phyloP scores from a whole-genome alignment of 2,329 filamentous ascomycete species.

The Cercospora nicotianae region DNA sequence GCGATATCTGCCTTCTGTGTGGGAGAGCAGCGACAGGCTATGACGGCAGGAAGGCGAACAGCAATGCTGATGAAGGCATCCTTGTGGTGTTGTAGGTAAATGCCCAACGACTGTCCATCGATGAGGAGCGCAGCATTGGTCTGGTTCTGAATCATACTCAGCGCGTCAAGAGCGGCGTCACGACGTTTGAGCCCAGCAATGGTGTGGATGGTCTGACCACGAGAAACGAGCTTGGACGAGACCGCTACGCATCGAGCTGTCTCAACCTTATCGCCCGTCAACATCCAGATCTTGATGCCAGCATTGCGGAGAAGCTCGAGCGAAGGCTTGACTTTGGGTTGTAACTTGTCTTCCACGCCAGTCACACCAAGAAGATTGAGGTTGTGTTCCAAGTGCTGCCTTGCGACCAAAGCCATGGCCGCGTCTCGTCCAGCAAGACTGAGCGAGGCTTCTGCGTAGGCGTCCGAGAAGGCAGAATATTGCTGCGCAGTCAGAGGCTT shows the following conservation, averaged over 20 bases:
- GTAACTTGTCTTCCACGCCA: slow-evolving; percentile 94
- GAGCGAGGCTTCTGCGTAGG: slow-evolving; percentile 77
- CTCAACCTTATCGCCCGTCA: slow-evolving; percentile 97
- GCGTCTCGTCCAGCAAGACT: slow-evolving; percentile 76
- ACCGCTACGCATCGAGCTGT: slow-evolving; percentile 95
- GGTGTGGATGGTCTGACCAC: slow-evolving; percentile 94
- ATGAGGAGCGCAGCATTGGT: slow-evolving; percentile 85
- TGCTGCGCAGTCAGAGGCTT: slow-evolving; percentile 76
- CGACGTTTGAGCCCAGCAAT: slow-evolving; percentile 74
- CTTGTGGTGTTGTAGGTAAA: slow-evolving; percentile 81
- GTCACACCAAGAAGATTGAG: slow-evolving; percentile 95
- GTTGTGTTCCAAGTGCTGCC: slow-evolving; percentile 78
- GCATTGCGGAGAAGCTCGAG: slow-evolving; percentile 93
- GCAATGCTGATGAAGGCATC: slow-evolving; percentile 85
- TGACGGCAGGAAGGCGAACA: slow-evolving; percentile 83
- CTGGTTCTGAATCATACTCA: slow-evolving; percentile 86
- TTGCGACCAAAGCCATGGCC: slow-evolving; percentile 77
- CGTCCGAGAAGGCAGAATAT: slow-evolving; percentile 75
- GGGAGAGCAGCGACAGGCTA: slow-evolving; percentile 94
- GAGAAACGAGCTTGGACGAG: slow-evolving; percentile 86
- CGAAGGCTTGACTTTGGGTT: slow-evolving; percentile 92
- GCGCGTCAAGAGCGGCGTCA: slow-evolving; percentile 79
- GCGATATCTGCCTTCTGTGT: slow-evolving; percentile 97
- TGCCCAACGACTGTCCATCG: slow-evolving; percentile 83
- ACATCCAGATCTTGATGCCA: slow-evolving; percentile 99